Evolutionary conservation across 2,329 filamentous ascomycete species (phyloP).

Genomic region (Cercospora janseana): DNA sequence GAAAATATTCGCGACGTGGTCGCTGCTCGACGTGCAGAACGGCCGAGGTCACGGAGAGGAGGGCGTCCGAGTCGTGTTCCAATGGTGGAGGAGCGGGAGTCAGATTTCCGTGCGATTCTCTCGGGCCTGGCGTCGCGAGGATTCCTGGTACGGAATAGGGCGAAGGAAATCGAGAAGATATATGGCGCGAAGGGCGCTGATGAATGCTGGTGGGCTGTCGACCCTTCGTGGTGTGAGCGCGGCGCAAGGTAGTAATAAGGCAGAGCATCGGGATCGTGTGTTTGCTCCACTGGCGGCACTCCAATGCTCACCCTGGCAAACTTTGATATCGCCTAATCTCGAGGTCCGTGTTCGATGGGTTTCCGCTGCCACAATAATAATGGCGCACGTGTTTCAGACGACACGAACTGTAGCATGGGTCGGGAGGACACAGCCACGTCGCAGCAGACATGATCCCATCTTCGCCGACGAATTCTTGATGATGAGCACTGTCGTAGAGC

Average conservation of each 20-base stretch:
- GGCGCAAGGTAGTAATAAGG: slow-evolving; percentile 6
- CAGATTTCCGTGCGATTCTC: too few species aligned
- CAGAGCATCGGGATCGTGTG: slow-evolving; percentile 9
- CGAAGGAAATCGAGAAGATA: neutral
- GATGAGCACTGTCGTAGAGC: too few species aligned
- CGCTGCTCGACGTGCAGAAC: too few species aligned
- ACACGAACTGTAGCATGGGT: neutral
- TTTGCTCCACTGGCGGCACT: slow-evolving; percentile 13
- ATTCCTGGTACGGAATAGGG: neutral
- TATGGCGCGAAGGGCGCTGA: neutral
- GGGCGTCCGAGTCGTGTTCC: too few species aligned
- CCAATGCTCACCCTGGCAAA: slow-evolving; percentile 20
- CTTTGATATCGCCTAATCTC: slow-evolving; percentile 16
- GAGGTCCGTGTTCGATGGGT: slow-evolving; percentile 5
- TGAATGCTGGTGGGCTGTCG: neutral
- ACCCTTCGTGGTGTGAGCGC: slow-evolving; percentile 6
- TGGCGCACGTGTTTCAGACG: slow-evolving; percentile 3
- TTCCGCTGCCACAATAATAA: neutral
- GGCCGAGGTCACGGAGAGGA: too few species aligned
- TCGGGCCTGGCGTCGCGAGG: too few species aligned
- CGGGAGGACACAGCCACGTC: neutral
- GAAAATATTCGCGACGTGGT: too few species aligned
- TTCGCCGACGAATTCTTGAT: too few species aligned
- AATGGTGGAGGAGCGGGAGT: too few species aligned
- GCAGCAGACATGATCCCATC: neutral